These are phyloP conservation scores for Spinellus fusiger DNA, from an alignment of 192 early-diverging fungal genomes.

Conservation along the genomic window DNA sequence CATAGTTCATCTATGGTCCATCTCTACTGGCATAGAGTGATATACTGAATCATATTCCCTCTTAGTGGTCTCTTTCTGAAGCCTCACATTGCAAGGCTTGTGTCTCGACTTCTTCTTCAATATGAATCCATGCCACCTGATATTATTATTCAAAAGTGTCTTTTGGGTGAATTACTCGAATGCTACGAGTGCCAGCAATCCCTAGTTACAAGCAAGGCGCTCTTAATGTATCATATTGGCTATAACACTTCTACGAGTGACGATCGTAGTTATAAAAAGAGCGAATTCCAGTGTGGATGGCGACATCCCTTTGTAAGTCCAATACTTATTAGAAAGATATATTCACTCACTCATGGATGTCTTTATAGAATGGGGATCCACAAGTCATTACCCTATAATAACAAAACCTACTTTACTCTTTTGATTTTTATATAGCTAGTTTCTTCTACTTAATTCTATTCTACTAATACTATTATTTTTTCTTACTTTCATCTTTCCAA, in stretches of 20 bases:
- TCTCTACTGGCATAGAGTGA: background rate
- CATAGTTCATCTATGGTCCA: background rate
- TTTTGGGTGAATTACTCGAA: constrained; percentile 38
- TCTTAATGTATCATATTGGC: constrained; percentile 49
- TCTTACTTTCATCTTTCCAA: too few species aligned
- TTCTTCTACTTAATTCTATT: too few species aligned
- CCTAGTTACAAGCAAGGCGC: constrained; percentile 40
- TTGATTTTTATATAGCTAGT: too few species aligned
- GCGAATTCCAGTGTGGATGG: constrained; percentile 54
- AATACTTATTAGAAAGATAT: background rate
- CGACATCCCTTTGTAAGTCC: constrained; percentile 50
- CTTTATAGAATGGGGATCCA: constrained; percentile 31
- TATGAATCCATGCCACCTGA: constrained; percentile 38
- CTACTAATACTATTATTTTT: too few species aligned
- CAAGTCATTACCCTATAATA: constrained; percentile 24
- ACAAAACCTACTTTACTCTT: background rate
- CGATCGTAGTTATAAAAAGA: constrained; percentile 38
- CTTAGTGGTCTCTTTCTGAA: constrained; percentile 33
- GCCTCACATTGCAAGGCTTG: constrained; percentile 19
- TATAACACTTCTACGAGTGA: constrained; percentile 48
- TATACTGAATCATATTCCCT: background rate
- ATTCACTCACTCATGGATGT: background rate
- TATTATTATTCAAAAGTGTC: constrained; percentile 48
- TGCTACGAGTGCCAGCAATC: constrained; percentile 36
- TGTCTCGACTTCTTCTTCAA: constrained; percentile 26